These are phyloP conservation scores for Ustilago trichophora DNA, from an alignment of 1,284 basidiomycete species.

Conservation along the genomic window DNA sequence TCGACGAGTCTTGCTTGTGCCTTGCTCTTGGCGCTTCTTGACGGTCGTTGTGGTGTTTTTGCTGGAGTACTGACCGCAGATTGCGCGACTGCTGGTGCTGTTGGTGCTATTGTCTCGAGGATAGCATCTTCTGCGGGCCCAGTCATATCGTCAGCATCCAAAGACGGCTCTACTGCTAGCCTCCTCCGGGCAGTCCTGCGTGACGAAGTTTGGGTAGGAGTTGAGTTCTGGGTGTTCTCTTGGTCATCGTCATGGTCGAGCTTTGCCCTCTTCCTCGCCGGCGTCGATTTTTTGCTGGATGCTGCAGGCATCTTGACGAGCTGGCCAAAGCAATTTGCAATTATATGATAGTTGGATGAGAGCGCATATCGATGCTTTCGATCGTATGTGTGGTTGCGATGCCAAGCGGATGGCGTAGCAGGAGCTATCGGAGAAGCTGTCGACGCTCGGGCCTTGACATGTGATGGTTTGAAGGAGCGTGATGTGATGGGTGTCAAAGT, in stretches of 20 bases:
- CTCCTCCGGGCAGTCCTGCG: background rate
- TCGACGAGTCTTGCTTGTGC: background rate
- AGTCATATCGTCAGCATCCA: background rate
- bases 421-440: background rate
- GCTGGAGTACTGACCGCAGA: no score
- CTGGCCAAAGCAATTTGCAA: no score
- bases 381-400: no score
- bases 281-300: constrained; percentile 11
- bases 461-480: background rate
- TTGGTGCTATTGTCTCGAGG: no score
- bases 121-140: background rate
- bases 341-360: no score
- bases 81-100: no score
- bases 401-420: background rate
- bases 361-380: no score
- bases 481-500: background rate
- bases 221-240: background rate
- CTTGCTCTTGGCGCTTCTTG: background rate
- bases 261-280: constrained; percentile 22
- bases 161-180: background rate
- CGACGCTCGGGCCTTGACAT: background rate
- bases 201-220: background rate
- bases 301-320: constrained; percentile 16
- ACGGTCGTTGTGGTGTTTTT: background rate
- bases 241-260: background rate